Conservation (phyloP, 257 asterid genomes). For the Nyctanthes arbortristis region DNA sequence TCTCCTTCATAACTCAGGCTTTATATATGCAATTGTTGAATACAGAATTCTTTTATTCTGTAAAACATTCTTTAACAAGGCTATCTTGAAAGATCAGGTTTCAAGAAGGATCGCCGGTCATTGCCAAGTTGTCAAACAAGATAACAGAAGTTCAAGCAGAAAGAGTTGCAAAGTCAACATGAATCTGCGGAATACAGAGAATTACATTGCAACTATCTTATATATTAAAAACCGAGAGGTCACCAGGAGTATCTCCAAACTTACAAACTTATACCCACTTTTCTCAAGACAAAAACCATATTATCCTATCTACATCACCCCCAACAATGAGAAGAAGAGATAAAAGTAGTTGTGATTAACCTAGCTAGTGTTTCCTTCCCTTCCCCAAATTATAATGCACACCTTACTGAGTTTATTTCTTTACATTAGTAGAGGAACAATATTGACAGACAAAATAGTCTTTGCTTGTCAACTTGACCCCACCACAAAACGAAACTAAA, state of each 20-base stretch:
- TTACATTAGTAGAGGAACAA: constrained; percentile 32
- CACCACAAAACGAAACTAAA: constrained; percentile 27
- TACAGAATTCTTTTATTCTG: too few species aligned
- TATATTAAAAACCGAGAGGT: constrained; percentile 27
- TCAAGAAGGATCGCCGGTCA: too few species aligned
- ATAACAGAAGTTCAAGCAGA: too few species aligned
- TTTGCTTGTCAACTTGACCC: constrained; percentile 6
- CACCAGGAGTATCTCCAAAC: constrained; percentile 27
- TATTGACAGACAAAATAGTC: constrained; percentile 10
- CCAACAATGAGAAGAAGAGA: constrained; percentile 42
- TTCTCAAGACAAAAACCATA: constrained; percentile 38
- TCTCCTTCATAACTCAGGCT: too few species aligned
- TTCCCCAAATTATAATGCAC: constrained; percentile 35
- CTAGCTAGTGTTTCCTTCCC: constrained; percentile 36
- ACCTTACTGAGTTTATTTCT: constrained; percentile 40
- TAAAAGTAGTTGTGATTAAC: constrained; percentile 25
- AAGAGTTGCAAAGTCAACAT: background rate
- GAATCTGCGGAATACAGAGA: background rate
- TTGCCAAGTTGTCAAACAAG: too few species aligned
- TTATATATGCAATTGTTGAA: too few species aligned
- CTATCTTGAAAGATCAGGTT: too few species aligned
- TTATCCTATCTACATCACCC: constrained; percentile 56
- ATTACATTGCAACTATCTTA: constrained; percentile 30
- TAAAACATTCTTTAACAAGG: too few species aligned
- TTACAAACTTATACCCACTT: constrained; percentile 26